phyloP scores from a whole-genome alignment of 2,329 filamentous ascomycete genomes.

The Ascochyta pisi region DNA sequence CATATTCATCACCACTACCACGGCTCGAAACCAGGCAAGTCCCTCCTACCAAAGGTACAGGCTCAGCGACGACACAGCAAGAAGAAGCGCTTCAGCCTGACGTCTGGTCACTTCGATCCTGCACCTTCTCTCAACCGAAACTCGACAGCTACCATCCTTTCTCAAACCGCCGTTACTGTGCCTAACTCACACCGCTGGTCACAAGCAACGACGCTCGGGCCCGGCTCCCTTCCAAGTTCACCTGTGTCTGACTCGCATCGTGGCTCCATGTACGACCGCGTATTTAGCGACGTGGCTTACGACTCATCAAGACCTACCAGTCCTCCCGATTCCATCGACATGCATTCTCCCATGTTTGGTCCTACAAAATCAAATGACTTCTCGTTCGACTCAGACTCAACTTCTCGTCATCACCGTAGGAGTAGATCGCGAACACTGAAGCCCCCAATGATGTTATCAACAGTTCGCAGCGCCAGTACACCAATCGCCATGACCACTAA shows the following conservation, averaged over 20 bases:
- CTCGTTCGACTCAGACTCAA: slow-evolving; percentile 24
- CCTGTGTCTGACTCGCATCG: slow-evolving; percentile 74
- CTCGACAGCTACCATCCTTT: slow-evolving; percentile 65
- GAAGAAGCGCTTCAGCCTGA: slow-evolving; percentile 73
- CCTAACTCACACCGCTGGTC: slow-evolving; percentile 68
- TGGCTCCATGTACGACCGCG: slow-evolving; percentile 79
- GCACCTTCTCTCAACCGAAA: slow-evolving; percentile 53
- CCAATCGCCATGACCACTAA: slow-evolving; percentile 44
- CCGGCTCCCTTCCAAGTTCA: slow-evolving; percentile 81
- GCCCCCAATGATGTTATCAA: slow-evolving; percentile 36
- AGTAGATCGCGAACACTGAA: slow-evolving; percentile 38
- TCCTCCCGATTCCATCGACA: slow-evolving; percentile 71
- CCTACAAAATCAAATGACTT: slow-evolving; percentile 34
- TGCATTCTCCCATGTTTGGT: slow-evolving; percentile 67
- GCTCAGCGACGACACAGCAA: slow-evolving; percentile 62
- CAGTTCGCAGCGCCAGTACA: slow-evolving; percentile 42
- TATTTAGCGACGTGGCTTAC: slow-evolving; percentile 62
- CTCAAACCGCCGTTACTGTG: slow-evolving; percentile 66
- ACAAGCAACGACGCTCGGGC: slow-evolving; percentile 66
- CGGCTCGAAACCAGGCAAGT: slow-evolving; percentile 51
- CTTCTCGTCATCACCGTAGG: slow-evolving; percentile 26
- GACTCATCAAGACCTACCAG: slow-evolving; percentile 80
- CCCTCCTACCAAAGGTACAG: slow-evolving; percentile 55
- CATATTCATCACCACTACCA: slow-evolving; percentile 98
- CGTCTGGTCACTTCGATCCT: slow-evolving; percentile 58